phyloP scores from a whole-genome alignment of 2,329 filamentous ascomycete genomes.

The Xylaria hypoxylon region DNA sequence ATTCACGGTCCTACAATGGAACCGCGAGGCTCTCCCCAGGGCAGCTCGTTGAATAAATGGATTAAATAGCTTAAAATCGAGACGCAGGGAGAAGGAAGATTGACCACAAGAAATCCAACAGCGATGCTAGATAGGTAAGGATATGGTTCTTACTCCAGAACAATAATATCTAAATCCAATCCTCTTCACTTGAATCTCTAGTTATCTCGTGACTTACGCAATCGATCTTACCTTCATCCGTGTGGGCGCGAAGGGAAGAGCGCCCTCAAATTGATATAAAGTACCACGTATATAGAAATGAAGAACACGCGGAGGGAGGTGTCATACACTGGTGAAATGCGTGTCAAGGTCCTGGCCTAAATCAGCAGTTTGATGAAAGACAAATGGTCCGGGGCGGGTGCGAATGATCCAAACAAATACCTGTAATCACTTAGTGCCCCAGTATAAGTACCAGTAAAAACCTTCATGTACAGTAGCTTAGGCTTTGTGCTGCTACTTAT shows the following conservation, averaged over 20 bases:
- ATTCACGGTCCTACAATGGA: background rate
- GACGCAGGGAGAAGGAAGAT: background rate
- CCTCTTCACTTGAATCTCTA: background rate
- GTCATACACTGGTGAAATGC: too few relatives aligned
- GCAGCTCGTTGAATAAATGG: background rate
- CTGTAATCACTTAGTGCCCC: background rate
- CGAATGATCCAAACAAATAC: background rate
- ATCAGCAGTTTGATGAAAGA: too few relatives aligned
- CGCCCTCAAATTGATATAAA: background rate
- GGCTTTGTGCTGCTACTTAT: background rate
- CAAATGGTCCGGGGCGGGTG: too few relatives aligned
- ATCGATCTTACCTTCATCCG: too few relatives aligned
- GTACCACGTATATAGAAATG: too few relatives aligned
- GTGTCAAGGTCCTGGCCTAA: too few relatives aligned
- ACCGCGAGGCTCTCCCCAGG: background rate
- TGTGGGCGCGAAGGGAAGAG: background rate
- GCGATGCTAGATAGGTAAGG: background rate
- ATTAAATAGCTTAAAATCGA: slow-evolving; percentile 3
- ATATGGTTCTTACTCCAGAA: background rate
- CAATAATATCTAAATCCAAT: background rate
- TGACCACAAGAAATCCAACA: background rate
- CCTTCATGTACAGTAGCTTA: background rate
- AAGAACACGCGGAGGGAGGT: background rate
- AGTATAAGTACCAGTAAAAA: background rate
- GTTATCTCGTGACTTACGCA: background rate